A percentile compares a stretch with the other conserved stretches of the same genome.
phyloP scores from a whole-genome alignment of 2,329 filamentous ascomycete species.

The Aspergillus arachidicola region DNA sequence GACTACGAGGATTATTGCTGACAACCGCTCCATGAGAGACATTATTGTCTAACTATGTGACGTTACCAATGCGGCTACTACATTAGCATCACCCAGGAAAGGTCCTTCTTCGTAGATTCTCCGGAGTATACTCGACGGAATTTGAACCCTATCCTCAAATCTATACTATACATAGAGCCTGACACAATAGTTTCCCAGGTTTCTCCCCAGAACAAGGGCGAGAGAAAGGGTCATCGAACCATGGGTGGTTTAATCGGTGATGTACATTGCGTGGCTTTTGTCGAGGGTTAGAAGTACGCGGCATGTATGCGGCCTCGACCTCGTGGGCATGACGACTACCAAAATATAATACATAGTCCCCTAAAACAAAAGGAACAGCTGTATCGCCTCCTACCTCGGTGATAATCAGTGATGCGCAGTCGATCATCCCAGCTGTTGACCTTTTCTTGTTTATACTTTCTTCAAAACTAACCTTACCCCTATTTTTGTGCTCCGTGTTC shows the following conservation, averaged over 20 bases:
- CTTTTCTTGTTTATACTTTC: not conserved
- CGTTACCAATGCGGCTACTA: not conserved
- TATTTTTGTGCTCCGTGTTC: not conserved
- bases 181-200: not conserved
- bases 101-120: not conserved
- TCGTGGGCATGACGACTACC: conserved; percentile 3
- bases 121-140: not conserved
- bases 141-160: not conserved
- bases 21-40: not conserved
- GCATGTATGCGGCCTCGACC: not conserved
- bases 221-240: not conserved
- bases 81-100: not conserved
- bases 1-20: not conserved
- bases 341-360: not conserved
- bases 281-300: not conserved
- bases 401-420: conserved; percentile 2
- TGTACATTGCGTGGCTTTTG: conserved; percentile 3
- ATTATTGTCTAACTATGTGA: not conserved
- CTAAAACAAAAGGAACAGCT: not conserved
- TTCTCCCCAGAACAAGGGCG: not conserved
- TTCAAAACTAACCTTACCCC: not conserved
- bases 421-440: not conserved
- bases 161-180: not conserved
- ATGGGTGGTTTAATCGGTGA: not conserved
- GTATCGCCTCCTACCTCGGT: no score